Evolutionary conservation across 495 filamentous ascomycete species (phyloP).

Genomic region (Pseudomonodictys pantanalensis): DNA sequence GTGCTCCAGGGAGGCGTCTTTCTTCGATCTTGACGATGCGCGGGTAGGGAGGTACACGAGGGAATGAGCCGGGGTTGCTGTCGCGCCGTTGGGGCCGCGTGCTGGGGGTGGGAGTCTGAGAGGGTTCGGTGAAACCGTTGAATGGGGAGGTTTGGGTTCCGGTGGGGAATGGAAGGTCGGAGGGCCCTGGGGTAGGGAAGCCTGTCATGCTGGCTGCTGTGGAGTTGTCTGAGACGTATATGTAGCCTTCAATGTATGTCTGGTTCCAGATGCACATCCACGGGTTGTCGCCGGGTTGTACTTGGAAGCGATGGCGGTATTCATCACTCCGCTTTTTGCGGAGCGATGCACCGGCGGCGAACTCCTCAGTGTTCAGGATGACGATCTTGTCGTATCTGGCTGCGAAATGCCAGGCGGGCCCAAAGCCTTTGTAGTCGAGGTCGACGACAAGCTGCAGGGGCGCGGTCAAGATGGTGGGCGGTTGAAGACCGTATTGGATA

Average conservation of each 20-base stretch:
- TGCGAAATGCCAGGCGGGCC: slow-evolving; percentile 74
- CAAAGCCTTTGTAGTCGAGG: slow-evolving; percentile 56
- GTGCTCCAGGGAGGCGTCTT: slow-evolving; percentile 52
- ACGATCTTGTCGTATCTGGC: slow-evolving; percentile 76
- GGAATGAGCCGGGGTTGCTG: neutral
- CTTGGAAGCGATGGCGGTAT: slow-evolving; percentile 38
- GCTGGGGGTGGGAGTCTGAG: slow-evolving; percentile 1
- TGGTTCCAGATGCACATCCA: slow-evolving; percentile 91
- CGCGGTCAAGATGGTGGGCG: slow-evolving; percentile 54
- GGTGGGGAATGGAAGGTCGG: slow-evolving; percentile 1
- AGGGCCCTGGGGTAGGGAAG: slow-evolving; percentile 10
- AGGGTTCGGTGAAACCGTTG: too few relatives aligned
- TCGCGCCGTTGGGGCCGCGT: slow-evolving; percentile 2
- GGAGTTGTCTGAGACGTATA: slow-evolving; percentile 57
- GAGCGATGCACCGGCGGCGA: slow-evolving; percentile 33
- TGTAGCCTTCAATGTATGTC: slow-evolving; percentile 75
- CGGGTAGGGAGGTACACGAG: slow-evolving; percentile 52
- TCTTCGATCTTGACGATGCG: slow-evolving; percentile 78
- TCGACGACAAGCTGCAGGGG: slow-evolving; percentile 64
- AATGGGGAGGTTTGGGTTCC: neutral
- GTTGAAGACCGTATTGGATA: slow-evolving; percentile 60
- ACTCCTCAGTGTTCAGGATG: slow-evolving; percentile 60
- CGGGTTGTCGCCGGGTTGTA: slow-evolving; percentile 61
- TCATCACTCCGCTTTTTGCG: slow-evolving; percentile 11
- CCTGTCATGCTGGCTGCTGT: slow-evolving; percentile 18